Evolutionary conservation across 2,329 filamentous ascomycete genomes (phyloP).

Genomic region (Amesomyces nigricolor): DNA sequence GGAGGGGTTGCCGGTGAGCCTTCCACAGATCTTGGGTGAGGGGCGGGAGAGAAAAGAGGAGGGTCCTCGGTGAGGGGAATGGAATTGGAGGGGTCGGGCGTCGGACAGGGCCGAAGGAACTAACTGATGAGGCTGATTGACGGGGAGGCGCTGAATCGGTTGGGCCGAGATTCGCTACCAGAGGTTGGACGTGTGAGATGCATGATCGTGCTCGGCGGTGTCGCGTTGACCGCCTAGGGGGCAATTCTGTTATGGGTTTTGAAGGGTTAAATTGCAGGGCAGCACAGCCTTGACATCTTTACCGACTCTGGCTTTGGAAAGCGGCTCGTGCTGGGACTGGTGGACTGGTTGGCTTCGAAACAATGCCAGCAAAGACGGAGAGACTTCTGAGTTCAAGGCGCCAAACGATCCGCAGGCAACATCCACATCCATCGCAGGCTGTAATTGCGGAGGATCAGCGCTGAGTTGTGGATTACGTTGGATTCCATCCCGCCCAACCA

Average conservation of each 20-base stretch:
- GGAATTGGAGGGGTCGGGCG: neutral
- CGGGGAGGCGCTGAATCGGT: no score
- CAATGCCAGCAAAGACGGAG: neutral
- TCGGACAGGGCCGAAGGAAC: neutral
- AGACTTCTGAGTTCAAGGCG: neutral
- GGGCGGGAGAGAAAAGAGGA: no score
- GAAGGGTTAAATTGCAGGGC: no score
- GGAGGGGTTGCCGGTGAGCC: neutral
- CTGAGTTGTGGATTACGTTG: neutral
- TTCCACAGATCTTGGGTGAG: neutral
- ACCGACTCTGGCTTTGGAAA: neutral
- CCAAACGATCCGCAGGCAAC: constrained; percentile 4
- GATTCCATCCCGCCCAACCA: neutral
- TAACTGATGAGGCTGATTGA: neutral
- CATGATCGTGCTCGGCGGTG: neutral
- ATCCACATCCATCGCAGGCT: constrained; percentile 3
- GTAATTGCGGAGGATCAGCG: neutral
- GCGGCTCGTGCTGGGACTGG: neutral
- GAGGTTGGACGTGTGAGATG: neutral
- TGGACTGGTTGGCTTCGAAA: constrained; percentile 8
- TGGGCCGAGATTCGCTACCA: no score
- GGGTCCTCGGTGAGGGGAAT: neutral
- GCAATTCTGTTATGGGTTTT: no score
- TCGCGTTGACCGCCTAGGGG: constrained; percentile 1
- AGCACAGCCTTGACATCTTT: no score